A percentile compares a stretch with the other conserved stretches of the same genome.
Evolutionary conservation across 2,329 filamentous ascomycete species (phyloP).

Genomic region (Cladophialophora bantiana): DNA sequence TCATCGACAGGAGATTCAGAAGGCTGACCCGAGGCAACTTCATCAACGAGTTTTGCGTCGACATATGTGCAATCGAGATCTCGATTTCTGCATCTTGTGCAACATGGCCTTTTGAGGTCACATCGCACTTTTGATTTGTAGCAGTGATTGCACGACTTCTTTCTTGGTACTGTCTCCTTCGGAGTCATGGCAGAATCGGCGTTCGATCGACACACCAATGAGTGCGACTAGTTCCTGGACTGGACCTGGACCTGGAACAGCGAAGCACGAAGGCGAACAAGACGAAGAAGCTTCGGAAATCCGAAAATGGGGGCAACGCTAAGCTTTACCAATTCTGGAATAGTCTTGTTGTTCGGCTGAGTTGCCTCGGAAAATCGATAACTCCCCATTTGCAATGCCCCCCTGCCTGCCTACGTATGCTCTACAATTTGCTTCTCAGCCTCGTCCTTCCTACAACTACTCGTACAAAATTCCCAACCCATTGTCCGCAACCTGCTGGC

Average conservation of each 20-base stretch:
- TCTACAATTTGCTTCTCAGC: not conserved
- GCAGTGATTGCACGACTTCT: slow-evolving; percentile 27
- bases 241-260: not conserved
- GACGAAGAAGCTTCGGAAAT: not conserved
- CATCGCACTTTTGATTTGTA: slow-evolving; percentile 30
- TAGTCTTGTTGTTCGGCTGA: not conserved
- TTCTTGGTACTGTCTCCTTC: slow-evolving; percentile 16
- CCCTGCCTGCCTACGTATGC: not conserved
- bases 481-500: not conserved
- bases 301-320: not conserved
- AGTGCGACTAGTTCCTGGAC: not conserved
- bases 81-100: slow-evolving; percentile 23
- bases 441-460: not conserved
- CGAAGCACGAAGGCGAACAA: not conserved
- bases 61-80: slow-evolving; percentile 17
- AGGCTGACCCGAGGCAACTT: not conserved
- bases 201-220: not conserved
- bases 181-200: slow-evolving; percentile 11
- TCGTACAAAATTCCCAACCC: not conserved
- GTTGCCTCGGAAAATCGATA: not conserved
- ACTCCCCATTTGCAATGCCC: not conserved
- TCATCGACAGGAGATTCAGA: not conserved
- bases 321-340: not conserved
- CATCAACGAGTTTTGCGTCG: not conserved
- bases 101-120: slow-evolving; percentile 24